These are phyloP conservation scores for Claviceps lovelessii DNA, from an alignment of 2,329 filamentous ascomycete genomes.

Conservation along the genomic window DNA sequence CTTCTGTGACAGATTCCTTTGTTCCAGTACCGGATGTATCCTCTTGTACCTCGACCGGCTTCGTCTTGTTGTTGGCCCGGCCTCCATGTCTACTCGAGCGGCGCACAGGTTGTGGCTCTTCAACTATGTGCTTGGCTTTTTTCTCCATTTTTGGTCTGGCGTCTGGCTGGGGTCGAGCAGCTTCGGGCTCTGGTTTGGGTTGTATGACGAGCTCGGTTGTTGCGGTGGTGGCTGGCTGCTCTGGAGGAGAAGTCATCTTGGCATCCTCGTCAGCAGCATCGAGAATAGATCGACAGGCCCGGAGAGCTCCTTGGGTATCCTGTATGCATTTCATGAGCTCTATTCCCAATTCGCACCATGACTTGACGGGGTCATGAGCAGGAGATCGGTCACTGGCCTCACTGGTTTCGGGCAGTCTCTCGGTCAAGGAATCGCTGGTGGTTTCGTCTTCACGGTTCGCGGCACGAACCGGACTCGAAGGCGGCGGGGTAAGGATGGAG, in stretches of 20 bases:
- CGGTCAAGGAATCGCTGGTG: neutral
- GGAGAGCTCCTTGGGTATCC: constrained; percentile 15
- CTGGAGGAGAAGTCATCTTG: constrained; percentile 4
- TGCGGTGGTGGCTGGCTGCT: constrained; percentile 1
- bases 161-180: neutral
- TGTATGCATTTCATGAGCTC: constrained; percentile 20
- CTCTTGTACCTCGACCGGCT: constrained; percentile 9
- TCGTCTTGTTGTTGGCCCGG: constrained; percentile 1
- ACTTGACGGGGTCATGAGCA: constrained; percentile 8
- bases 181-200: neutral
- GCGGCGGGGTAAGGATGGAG: constrained; percentile 20
- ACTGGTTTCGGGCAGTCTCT: neutral
- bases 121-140: constrained; percentile 1
- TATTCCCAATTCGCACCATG: constrained; percentile 22
- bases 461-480: constrained; percentile 6
- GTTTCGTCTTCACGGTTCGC: neutral
- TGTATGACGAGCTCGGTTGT: neutral
- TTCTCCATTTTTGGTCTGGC: neutral
- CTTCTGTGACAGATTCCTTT: constrained; percentile 14
- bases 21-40: constrained; percentile 11
- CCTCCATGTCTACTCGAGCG: constrained; percentile 5
- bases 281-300: constrained; percentile 16
- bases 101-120: constrained; percentile 3
- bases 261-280: constrained; percentile 8
- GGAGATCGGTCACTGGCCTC: neutral